phyloP scores from a whole-genome alignment of 305 asterid genomes.

The Solanum aculeatissimum region DNA sequence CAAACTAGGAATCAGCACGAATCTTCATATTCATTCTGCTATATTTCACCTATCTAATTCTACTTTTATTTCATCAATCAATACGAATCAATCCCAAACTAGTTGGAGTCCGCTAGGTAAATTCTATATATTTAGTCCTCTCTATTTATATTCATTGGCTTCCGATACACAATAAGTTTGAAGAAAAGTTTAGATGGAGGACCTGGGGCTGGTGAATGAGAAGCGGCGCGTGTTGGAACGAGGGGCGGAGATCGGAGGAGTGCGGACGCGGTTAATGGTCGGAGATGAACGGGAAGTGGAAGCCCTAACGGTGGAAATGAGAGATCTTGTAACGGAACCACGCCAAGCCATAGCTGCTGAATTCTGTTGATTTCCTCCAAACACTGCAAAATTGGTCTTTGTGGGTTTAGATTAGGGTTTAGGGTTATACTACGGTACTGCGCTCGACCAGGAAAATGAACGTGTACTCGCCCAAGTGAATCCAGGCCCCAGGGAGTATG shows the following conservation, averaged over 20 bases:
- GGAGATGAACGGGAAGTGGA: constrained; percentile 64
- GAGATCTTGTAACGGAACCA: constrained; percentile 69
- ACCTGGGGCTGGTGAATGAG: constrained; percentile 73
- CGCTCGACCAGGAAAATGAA: background rate
- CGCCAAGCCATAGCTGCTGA: constrained; percentile 69
- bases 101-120: background rate
- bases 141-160: background rate
- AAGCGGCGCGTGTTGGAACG: constrained; percentile 55
- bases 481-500: background rate
- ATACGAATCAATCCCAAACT: background rate
- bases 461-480: background rate
- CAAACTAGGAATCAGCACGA: background rate
- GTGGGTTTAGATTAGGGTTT: constrained; percentile 5
- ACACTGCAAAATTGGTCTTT: background rate
- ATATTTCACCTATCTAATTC: background rate
- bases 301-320: constrained; percentile 52
- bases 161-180: background rate
- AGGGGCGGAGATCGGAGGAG: constrained; percentile 50
- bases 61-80: background rate
- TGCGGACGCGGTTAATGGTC: constrained; percentile 34
- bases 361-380: background rate
- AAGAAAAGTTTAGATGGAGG: background rate
- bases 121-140: background rate
- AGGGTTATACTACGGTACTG: constrained; percentile 20
- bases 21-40: background rate